A percentile compares a stretch with the other conserved stretches of the same genome.
Conservation (phyloP, 352 stramenopile species). For the Phytophthora boehmeriae region DNA sequence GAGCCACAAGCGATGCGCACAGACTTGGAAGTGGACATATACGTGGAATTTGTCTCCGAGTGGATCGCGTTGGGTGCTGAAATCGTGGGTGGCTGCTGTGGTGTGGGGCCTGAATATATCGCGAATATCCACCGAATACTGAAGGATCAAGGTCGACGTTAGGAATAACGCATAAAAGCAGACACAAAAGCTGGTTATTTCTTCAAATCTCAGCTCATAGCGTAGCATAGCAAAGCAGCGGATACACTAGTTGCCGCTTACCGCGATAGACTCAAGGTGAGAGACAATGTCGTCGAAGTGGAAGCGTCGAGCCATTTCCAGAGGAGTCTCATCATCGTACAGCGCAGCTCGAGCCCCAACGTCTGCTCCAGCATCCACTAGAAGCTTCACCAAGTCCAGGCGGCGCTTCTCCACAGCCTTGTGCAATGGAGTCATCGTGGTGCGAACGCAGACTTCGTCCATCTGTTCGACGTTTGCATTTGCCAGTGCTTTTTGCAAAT, state of each 20-base stretch:
- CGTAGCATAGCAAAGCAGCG: not conserved
- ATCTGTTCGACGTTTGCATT: conserved; percentile 27
- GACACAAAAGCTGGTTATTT: not conserved
- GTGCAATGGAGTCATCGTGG: conserved; percentile 68
- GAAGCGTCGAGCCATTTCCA: conserved; percentile 67
- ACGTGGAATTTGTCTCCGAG: conserved; percentile 68
- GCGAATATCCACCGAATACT: conserved; percentile 46
- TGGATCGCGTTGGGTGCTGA: conserved; percentile 69
- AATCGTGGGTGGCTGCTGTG: conserved; percentile 92
- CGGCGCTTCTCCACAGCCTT: conserved; percentile 70
- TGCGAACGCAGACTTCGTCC: conserved; percentile 52
- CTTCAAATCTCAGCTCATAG: not conserved
- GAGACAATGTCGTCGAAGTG: conserved; percentile 47
- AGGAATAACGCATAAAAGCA: not conserved
- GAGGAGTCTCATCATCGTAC: conserved; percentile 66
- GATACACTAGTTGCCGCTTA: conserved; percentile 14
- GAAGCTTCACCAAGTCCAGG: conserved; percentile 49
- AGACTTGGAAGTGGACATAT: conserved; percentile 77
- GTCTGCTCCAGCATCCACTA: conserved; percentile 51
- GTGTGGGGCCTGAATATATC: conserved; percentile 90
- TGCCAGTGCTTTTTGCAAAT: conserved; percentile 21
- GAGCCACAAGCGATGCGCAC: conserved; percentile 82
- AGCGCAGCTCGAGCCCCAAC: conserved; percentile 42
- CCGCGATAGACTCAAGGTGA: conserved; percentile 25
- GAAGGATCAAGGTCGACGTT: conserved; percentile 23